Percentiles rank a stretch among this genome's conserved stretches.
Conservation (phyloP, 495 filamentous ascomycete species). For the Neurospora sp. region DNA sequence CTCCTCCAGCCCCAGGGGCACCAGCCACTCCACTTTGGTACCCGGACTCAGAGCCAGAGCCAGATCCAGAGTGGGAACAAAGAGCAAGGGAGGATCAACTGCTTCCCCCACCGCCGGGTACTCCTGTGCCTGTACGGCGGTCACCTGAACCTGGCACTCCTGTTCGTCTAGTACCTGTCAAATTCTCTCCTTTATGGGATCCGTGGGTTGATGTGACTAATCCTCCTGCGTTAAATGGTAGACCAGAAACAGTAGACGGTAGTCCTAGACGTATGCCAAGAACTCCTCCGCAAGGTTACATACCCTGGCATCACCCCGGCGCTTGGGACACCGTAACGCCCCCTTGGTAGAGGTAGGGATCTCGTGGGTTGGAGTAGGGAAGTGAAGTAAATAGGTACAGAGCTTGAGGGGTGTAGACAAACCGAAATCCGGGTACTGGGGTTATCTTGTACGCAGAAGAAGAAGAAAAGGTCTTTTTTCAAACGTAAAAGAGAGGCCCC, state of each 20-base stretch:
- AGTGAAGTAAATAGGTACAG: not conserved
- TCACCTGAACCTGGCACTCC: not conserved
- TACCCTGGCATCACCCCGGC: not conserved
- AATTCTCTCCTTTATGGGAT: not conserved
- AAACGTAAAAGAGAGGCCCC: not conserved
- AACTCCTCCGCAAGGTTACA: not conserved
- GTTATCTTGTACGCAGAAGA: not conserved
- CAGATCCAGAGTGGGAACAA: not conserved
- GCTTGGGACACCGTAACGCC: not conserved
- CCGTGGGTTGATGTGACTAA: not conserved
- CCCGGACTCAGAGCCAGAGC: not conserved
- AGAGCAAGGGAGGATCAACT: not conserved
- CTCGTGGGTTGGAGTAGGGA: not conserved
- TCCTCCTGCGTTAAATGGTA: not conserved
- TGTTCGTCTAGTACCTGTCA: not conserved
- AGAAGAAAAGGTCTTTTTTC: not conserved
- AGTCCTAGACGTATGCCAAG: not conserved
- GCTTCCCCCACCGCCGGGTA: not conserved
- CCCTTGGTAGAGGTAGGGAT: not conserved
- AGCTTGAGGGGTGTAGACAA: not conserved
- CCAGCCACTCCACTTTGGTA: not conserved
- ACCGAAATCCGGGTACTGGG: not conserved
- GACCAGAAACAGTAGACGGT: not conserved
- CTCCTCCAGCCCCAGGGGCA: not conserved
- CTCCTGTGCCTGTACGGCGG: not conserved